Conservation (phyloP, 2,329 filamentous ascomycete species). For the Eutypa lata region DNA sequence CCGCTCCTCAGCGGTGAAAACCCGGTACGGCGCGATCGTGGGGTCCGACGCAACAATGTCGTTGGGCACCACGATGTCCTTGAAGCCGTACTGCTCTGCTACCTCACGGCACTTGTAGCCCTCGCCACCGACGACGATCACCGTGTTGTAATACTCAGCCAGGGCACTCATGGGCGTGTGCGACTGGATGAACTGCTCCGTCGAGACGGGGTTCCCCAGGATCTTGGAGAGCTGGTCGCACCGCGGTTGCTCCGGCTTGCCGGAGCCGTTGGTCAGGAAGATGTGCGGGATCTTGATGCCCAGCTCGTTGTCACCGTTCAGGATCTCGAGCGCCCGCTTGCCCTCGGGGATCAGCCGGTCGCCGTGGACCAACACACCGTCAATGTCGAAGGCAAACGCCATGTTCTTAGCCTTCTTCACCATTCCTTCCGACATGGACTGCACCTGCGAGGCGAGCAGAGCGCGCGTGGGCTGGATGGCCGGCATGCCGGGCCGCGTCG, state of each 20-base stretch:
- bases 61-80: conserved; percentile 70
- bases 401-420: conserved; percentile 71
- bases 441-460: conserved; percentile 67
- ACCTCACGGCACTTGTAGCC: conserved; percentile 72
- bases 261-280: conserved; percentile 72
- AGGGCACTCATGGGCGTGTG: conserved; percentile 76
- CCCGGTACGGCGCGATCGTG: conserved; percentile 65
- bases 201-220: conserved; percentile 60
- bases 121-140: conserved; percentile 73
- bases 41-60: conserved; percentile 70
- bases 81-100: conserved; percentile 70
- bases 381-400: conserved; percentile 78
- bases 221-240: conserved; percentile 66
- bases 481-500: conserved; percentile 54
- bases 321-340: conserved; percentile 62
- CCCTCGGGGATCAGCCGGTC: conserved; percentile 68
- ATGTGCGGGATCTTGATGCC: conserved; percentile 76
- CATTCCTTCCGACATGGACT: conserved; percentile 64
- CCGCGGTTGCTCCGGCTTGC: conserved; percentile 65
- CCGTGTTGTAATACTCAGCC: conserved; percentile 72
- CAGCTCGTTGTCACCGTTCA: conserved; percentile 74
- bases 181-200: conserved; percentile 74
- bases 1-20: conserved; percentile 66
- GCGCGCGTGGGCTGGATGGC: conserved; percentile 60
- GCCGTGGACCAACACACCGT: conserved; percentile 73